Percentiles rank a stretch among this genome's conserved stretches.
phyloP scores from a whole-genome alignment of 805 yeast species.

The Starmerella gropengiesseri region DNA sequence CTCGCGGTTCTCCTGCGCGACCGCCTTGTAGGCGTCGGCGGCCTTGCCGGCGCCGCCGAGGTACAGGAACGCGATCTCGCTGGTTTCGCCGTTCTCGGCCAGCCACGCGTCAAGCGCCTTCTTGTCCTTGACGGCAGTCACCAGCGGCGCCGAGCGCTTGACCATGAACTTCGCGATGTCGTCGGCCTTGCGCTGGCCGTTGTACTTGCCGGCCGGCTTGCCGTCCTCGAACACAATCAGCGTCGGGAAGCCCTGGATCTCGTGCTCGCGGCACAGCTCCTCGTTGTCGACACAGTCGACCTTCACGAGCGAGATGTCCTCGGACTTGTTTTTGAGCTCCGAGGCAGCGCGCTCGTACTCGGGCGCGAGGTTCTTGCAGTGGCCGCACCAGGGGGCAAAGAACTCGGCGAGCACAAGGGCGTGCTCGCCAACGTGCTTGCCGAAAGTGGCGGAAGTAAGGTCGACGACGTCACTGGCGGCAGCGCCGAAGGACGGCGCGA shows the following conservation, averaged over 20 bases:
- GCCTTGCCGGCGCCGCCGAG: conserved; percentile 34
- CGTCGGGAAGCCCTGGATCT: conserved; percentile 75
- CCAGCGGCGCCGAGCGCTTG: conserved; percentile 73
- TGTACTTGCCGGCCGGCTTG: conserved; percentile 48
- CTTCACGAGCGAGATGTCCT: conserved; percentile 45
- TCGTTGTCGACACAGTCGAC: conserved; percentile 81
- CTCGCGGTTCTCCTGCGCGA: conserved; percentile 59
- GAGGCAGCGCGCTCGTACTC: conserved; percentile 29
- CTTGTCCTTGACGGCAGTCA: conserved; percentile 39
- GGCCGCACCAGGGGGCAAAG: conserved; percentile 98
- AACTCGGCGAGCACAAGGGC: conserved; percentile 77
- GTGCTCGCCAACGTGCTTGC: conserved; percentile 53
- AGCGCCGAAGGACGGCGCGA: conserved; percentile 42
- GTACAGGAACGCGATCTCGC: conserved; percentile 40
- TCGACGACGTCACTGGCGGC: conserved; percentile 77
- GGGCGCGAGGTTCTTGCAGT: conserved; percentile 44
- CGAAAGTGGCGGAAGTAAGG: conserved; percentile 56
- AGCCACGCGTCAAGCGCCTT: conserved; percentile 42
- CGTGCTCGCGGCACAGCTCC: conserved; percentile 53
- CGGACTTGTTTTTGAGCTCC: conserved; percentile 13
- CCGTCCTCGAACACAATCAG: conserved; percentile 52
- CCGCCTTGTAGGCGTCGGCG: conserved; percentile 47
- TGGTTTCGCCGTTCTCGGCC: conserved; percentile 22
- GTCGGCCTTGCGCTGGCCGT: conserved; percentile 73
- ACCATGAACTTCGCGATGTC: conserved; percentile 70